Evolutionary conservation across 805 yeast species (phyloP).

Genomic region (Pichia pseudocactophila): DNA sequence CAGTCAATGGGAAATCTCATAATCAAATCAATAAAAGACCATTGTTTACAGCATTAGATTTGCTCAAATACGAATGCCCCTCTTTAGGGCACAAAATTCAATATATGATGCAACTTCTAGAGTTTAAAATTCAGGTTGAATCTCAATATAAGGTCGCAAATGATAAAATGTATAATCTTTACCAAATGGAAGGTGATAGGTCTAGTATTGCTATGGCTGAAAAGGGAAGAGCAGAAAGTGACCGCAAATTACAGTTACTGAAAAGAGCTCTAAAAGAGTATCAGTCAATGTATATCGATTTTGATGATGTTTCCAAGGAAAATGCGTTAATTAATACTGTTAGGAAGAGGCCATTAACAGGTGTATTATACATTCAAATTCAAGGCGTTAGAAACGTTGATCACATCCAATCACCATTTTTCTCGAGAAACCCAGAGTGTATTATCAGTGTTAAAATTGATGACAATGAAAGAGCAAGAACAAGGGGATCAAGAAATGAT

Average conservation of each 20-base stretch:
- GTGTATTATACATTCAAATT: conserved; percentile 65
- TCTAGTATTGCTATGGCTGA: conserved; percentile 81
- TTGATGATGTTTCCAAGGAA: conserved; percentile 58
- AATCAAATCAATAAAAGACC: conserved; percentile 25
- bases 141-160: conserved; percentile 89
- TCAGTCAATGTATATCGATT: conserved; percentile 74
- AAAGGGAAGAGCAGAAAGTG: conserved; percentile 76
- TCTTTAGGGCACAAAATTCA: conserved; percentile 91
- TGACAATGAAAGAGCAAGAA: conserved; percentile 73
- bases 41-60: conserved; percentile 61
- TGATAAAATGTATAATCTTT: conserved; percentile 77
- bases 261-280: conserved; percentile 79
- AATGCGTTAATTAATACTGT: conserved; percentile 59
- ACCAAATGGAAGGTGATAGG: conserved; percentile 86
- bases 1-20: conserved; percentile 2
- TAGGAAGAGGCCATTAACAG: conserved; percentile 78
- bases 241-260: conserved; percentile 74
- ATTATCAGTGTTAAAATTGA: conserved; percentile 74
- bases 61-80: conserved; percentile 88
- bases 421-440: conserved; percentile 72
- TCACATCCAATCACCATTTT: conserved; percentile 79
- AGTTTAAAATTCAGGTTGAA: conserved; percentile 89
- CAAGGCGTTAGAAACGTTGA: conserved; percentile 81
- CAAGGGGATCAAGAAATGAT: conserved; percentile 67
- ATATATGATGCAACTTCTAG: conserved; percentile 89